Conservation (phyloP, 2,329 filamentous ascomycete species). For the Fusarium sp. region DNA sequence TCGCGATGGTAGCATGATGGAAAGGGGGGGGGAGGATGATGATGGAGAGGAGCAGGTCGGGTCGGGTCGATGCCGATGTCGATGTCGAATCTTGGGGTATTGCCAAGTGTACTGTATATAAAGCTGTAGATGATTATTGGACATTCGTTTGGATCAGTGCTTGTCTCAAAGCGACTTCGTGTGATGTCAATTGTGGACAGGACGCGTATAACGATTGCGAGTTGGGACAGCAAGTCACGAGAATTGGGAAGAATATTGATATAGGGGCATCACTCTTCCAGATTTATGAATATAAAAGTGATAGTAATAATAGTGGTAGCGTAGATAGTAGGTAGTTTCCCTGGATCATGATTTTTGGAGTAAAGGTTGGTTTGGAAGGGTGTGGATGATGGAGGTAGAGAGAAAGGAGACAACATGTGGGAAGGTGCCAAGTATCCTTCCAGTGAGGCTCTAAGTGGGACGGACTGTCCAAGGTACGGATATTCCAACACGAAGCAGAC, state of each 20-base stretch:
- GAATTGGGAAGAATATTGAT: background rate
- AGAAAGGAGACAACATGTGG: background rate
- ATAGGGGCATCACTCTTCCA: background rate
- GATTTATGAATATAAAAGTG: background rate
- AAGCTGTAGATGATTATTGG: background rate
- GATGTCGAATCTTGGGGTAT: too few species aligned
- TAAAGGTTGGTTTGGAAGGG: background rate
- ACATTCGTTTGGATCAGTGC: slow-evolving; percentile 4
- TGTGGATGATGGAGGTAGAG: background rate
- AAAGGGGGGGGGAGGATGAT: background rate
- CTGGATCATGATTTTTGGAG: background rate
- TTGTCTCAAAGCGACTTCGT: background rate
- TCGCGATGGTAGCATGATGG: background rate
- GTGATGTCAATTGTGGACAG: background rate
- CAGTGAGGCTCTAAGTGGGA: slow-evolving; percentile 1
- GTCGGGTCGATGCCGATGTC: background rate
- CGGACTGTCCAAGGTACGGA: background rate
- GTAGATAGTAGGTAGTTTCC: background rate
- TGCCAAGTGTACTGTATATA: background rate
- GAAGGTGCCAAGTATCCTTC: background rate
- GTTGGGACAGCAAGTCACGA: background rate
- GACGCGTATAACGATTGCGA: background rate
- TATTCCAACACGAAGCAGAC: background rate
- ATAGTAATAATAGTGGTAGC: background rate
- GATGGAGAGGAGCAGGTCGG: background rate